Evolutionary conservation across 2,329 filamentous ascomycete genomes (phyloP).

Genomic region (Penicillium glabrum): DNA sequence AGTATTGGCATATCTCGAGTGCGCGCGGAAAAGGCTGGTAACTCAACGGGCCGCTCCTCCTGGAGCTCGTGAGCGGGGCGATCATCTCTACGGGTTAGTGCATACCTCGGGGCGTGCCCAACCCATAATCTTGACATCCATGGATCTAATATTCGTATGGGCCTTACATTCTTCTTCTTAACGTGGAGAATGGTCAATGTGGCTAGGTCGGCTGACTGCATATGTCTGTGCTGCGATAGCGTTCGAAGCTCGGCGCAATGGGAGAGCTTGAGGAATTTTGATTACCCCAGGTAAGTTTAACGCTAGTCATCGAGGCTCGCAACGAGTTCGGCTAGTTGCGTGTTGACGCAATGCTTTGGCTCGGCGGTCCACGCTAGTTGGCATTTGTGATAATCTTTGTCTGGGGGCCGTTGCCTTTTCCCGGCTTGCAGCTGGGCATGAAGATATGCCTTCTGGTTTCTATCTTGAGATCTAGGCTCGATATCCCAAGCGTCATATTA

Average conservation of each 20-base stretch:
- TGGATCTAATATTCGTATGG: constrained; percentile 1
- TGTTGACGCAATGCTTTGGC: constrained; percentile 2
- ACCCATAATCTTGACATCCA: background rate
- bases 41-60: constrained; percentile 1
- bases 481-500: background rate
- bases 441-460: background rate
- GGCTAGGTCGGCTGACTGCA: constrained; percentile 26
- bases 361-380: background rate
- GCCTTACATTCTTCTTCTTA: constrained; percentile 11
- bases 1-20: background rate
- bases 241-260: constrained; percentile 10
- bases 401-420: background rate
- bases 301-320: background rate
- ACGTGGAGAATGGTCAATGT: constrained; percentile 15
- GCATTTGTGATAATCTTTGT: background rate
- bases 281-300: background rate
- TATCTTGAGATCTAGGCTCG: background rate
- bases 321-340: background rate
- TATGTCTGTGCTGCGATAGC: constrained; percentile 38
- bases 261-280: background rate
- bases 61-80: constrained; percentile 1
- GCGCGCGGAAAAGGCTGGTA: background rate
- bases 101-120: background rate
- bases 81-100: background rate
- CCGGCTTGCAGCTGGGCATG: background rate